phyloP scores from a whole-genome alignment of 2,329 filamentous ascomycete species.

The Dactylellina sp. region DNA sequence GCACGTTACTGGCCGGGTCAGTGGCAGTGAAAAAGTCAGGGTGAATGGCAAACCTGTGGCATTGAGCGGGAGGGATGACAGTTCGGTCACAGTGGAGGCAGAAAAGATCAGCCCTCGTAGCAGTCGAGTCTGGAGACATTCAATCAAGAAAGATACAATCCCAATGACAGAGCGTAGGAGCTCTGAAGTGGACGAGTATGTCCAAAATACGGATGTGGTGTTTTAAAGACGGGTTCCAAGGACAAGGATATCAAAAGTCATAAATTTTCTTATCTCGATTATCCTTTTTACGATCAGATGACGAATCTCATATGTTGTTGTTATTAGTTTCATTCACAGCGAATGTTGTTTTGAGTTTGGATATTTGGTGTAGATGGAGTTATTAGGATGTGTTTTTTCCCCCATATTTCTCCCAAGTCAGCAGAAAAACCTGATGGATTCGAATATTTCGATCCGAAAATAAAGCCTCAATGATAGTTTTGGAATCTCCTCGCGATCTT shows the following conservation, averaged over 20 bases:
- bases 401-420: constrained; percentile 4
- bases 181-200: constrained; percentile 11
- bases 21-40: no score
- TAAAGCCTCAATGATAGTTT: constrained; percentile 39
- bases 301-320: constrained; percentile 7
- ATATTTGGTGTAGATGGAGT: constrained; percentile 15
- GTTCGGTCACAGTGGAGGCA: constrained; percentile 8
- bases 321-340: neutral
- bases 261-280: constrained; percentile 12
- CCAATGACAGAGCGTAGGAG: constrained; percentile 8
- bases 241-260: constrained; percentile 7
- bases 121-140: constrained; percentile 22
- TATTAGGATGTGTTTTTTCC: neutral
- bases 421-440: constrained; percentile 9
- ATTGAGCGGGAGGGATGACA: neutral
- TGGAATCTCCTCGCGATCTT: constrained; percentile 3
- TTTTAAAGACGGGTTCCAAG: constrained; percentile 16
- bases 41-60: no score
- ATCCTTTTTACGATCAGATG: constrained; percentile 3
- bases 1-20: no score
- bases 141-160: constrained; percentile 6
- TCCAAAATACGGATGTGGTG: constrained; percentile 23
- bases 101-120: neutral
- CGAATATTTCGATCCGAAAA: constrained; percentile 15
- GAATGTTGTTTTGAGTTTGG: neutral